Conservation (phyloP, 352 stramenopile species). For the Aphanomyces cochlioides region DNA sequence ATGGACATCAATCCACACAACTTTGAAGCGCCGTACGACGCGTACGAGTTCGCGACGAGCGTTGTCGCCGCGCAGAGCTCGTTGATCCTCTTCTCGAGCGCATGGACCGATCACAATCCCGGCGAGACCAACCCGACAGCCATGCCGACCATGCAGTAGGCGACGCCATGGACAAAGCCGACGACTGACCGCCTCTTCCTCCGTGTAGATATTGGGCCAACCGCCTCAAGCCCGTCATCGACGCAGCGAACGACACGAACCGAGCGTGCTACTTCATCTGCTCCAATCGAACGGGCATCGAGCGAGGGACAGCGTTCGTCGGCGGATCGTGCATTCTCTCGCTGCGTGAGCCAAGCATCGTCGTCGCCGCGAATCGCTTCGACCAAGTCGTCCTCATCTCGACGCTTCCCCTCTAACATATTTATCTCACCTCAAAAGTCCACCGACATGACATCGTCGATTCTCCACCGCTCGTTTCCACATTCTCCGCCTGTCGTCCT, state of each 20-base stretch:
- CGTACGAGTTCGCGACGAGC: constrained; percentile 67
- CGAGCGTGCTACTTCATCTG: constrained; percentile 67
- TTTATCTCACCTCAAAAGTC: background rate
- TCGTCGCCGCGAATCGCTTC: constrained; percentile 46
- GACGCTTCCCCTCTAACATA: constrained; percentile 1
- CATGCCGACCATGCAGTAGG: constrained; percentile 42
- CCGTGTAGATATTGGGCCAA: constrained; percentile 58
- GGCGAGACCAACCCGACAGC: constrained; percentile 41
- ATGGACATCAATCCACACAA: constrained; percentile 89
- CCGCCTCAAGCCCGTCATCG: constrained; percentile 56
- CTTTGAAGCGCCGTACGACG: constrained; percentile 61
- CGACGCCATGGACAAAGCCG: background rate
- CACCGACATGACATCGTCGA: background rate
- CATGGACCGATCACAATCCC: constrained; percentile 75
- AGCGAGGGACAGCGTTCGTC: constrained; percentile 80
- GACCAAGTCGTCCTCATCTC: constrained; percentile 50
- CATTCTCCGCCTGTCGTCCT: too few relatives aligned
- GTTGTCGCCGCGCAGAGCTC: constrained; percentile 51
- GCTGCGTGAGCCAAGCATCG: constrained; percentile 50
- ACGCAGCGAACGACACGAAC: constrained; percentile 42
- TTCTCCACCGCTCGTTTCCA: too few relatives aligned
- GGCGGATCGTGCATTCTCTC: constrained; percentile 71
- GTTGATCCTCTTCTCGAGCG: constrained; percentile 75
- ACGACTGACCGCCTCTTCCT: background rate
- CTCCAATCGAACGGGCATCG: constrained; percentile 69